Conservation (phyloP, 768 basidiomycete species). For the Leccinum rimulosum region DNA sequence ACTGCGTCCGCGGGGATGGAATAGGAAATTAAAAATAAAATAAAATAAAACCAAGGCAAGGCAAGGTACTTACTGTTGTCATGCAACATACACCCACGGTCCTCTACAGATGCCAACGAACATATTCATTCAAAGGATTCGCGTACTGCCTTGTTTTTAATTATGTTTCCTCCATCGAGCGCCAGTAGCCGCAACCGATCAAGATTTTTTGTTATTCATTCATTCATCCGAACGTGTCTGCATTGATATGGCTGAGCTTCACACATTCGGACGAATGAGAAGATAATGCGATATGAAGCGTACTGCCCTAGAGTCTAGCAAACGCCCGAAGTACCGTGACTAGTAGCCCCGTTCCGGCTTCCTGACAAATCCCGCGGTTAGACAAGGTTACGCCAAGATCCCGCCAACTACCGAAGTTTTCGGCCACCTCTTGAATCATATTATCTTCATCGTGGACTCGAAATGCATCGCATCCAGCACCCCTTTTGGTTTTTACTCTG, state of each 20-base stretch:
- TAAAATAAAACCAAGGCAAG: neutral
- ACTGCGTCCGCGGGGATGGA: constrained; percentile 2
- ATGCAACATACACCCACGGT: constrained; percentile 4
- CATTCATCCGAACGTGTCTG: neutral
- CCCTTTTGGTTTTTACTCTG: constrained; percentile 1
- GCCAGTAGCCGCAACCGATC: neutral
- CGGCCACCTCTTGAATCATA: neutral
- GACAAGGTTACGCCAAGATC: constrained; percentile 10
- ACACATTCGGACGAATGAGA: neutral
- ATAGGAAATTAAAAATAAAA: neutral
- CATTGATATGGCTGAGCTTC: neutral
- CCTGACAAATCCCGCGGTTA: neutral
- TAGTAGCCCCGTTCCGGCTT: constrained; percentile 6
- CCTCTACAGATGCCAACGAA: constrained; percentile 11
- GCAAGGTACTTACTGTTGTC: constrained; percentile 15
- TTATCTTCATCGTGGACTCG: neutral
- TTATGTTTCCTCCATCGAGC: neutral
- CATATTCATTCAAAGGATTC: neutral
- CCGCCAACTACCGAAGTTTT: neutral
- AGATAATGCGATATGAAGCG: neutral
- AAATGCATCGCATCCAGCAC: neutral
- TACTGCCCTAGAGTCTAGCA: neutral
- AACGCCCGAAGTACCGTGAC: neutral
- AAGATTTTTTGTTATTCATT: neutral
- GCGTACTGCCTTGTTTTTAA: neutral